A percentile compares a stretch with the other conserved stretches of the same genome.
Evolutionary conservation across 2,329 filamentous ascomycete species (phyloP).

Genomic region (Aspergillus versicolor): DNA sequence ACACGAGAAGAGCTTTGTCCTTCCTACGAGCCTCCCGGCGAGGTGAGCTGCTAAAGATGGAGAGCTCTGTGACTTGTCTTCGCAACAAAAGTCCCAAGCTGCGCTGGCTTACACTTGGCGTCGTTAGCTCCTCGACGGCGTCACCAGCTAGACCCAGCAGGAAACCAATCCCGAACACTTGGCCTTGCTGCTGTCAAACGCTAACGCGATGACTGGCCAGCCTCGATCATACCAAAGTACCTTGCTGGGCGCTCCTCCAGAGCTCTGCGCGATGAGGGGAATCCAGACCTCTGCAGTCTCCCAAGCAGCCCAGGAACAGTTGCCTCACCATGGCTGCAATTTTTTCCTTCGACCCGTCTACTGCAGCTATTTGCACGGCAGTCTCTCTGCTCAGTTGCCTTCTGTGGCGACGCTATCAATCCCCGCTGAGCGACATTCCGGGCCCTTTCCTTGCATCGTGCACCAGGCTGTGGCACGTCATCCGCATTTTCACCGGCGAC

Average conservation of each 20-base stretch:
- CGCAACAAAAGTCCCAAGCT: no score
- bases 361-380: not conserved
- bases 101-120: not conserved
- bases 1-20: no score
- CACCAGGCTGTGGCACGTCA: conserved; percentile 5
- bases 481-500: conserved; percentile 2
- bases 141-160: no score
- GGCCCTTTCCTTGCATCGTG: conserved; percentile 4
- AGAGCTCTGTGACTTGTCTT: no score
- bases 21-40: no score
- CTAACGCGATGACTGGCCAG: not conserved
- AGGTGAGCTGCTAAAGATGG: no score
- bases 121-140: not conserved
- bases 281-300: not conserved
- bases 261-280: not conserved
- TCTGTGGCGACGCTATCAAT: not conserved
- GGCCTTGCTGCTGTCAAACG: not conserved
- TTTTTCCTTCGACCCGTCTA: not conserved
- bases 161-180: no score
- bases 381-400: not conserved
- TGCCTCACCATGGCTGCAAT: not conserved
- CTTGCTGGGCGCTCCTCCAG: not conserved
- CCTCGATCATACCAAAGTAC: not conserved
- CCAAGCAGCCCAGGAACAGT: not conserved
- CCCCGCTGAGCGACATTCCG: not conserved